Conservation (phyloP, 2,329 filamentous ascomycete species). For the Coniochaeta sp. region DNA sequence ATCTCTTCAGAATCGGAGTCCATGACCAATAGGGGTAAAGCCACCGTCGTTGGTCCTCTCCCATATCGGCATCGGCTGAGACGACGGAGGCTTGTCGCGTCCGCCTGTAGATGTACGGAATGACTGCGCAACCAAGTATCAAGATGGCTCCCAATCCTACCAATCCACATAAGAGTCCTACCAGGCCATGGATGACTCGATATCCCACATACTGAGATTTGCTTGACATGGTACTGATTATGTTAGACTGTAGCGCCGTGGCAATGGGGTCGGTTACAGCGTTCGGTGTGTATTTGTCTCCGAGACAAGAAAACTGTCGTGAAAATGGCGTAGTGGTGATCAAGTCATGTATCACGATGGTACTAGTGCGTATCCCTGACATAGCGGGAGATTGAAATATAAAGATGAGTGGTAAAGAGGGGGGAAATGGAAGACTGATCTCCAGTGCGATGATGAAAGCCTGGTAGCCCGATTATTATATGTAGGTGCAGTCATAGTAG, state of each 20-base stretch:
- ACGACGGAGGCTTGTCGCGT: neutral
- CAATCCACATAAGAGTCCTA: neutral
- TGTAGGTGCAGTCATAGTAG: too few species aligned
- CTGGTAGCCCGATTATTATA: too few species aligned
- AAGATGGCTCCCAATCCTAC: neutral
- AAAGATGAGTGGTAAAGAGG: too few species aligned
- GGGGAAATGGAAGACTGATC: too few species aligned
- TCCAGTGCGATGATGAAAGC: too few species aligned
- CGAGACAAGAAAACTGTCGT: too few species aligned
- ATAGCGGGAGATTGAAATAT: too few species aligned
- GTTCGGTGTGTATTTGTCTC: too few species aligned
- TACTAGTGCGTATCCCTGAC: too few species aligned
- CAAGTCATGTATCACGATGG: too few species aligned
- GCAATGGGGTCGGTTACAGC: neutral
- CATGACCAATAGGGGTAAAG: neutral
- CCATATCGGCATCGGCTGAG: neutral
- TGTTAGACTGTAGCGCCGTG: neutral
- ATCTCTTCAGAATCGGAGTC: neutral
- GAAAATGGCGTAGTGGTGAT: too few species aligned
- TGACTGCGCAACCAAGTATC: neutral
- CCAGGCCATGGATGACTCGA: neutral
- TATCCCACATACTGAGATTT: neutral
- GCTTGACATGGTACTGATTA: neutral
- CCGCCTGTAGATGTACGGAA: neutral
- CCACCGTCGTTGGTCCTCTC: neutral